These are phyloP conservation scores for Auriscalpium orientale DNA, from an alignment of 768 basidiomycete genomes.

Conservation along the genomic window DNA sequence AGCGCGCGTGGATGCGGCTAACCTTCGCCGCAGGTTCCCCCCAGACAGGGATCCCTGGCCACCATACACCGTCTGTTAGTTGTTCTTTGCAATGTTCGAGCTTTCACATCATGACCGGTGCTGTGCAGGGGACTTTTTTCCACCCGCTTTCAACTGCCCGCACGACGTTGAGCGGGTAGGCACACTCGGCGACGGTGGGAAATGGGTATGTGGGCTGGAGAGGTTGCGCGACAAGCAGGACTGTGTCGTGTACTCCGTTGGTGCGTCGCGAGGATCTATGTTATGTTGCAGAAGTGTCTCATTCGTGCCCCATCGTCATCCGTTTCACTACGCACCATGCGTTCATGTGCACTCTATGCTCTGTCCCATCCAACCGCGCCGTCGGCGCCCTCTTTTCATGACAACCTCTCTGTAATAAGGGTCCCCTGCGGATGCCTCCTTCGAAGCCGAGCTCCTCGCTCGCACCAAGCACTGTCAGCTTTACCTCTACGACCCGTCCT, in stretches of 20 bases:
- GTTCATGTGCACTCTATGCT: no score
- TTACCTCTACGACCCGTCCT: constrained; percentile 48
- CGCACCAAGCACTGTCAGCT: constrained; percentile 42
- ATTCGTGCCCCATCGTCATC: no score
- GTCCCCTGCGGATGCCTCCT: constrained; percentile 56
- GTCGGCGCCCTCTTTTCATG: neutral
- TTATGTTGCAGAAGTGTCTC: no score
- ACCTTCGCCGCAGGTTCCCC: constrained; percentile 7
- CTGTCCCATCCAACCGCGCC: neutral
- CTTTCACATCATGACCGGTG: neutral
- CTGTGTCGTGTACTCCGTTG: constrained; percentile 58
- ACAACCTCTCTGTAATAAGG: constrained; percentile 16
- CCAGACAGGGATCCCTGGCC: constrained; percentile 15
- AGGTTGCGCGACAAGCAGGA: constrained; percentile 43
- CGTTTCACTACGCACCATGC: no score
- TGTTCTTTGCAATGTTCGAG: neutral
- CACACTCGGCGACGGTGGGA: constrained; percentile 58
- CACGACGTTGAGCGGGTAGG: constrained; percentile 36
- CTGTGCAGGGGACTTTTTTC: constrained; percentile 38
- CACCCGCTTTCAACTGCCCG: constrained; percentile 36
- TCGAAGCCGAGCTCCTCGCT: constrained; percentile 50
- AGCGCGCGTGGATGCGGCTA: neutral
- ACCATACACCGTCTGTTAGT: constrained; percentile 14
- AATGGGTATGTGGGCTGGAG: constrained; percentile 62
- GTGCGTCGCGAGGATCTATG: constrained; percentile 22